Evolutionary conservation across 2,329 filamentous ascomycete genomes (phyloP).

Genomic region (Cyanodermella asteris): DNA sequence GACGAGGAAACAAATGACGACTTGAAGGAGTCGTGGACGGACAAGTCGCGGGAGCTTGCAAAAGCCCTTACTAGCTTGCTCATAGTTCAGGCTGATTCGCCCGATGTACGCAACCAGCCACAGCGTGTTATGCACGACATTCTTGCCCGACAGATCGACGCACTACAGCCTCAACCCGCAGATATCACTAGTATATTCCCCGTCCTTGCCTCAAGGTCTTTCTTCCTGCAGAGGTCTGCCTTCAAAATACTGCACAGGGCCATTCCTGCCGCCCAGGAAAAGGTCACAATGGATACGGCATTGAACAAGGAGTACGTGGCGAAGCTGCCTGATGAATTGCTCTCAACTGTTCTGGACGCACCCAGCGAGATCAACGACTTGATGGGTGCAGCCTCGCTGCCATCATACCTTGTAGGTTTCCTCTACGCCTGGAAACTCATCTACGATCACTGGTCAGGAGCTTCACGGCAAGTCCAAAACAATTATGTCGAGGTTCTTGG

Average conservation of each 20-base stretch:
- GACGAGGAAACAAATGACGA: constrained; percentile 73
- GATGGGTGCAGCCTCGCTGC: constrained; percentile 40
- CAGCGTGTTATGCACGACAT: constrained; percentile 54
- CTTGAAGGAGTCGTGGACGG: constrained; percentile 49
- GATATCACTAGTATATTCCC: constrained; percentile 42
- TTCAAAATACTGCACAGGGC: constrained; percentile 61
- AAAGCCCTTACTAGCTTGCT: constrained; percentile 41
- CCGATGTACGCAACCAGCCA: constrained; percentile 38
- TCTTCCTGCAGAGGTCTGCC: constrained; percentile 54
- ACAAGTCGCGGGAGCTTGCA: constrained; percentile 33
- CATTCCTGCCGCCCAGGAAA: constrained; percentile 58
- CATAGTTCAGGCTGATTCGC: constrained; percentile 20
- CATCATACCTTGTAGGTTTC: constrained; percentile 65
- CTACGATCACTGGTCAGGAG: constrained; percentile 61
- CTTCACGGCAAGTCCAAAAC: constrained; percentile 61
- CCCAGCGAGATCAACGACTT: constrained; percentile 50
- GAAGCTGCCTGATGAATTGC: constrained; percentile 58
- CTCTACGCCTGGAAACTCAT: constrained; percentile 82
- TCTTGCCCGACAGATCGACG: constrained; percentile 35
- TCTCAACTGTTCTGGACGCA: constrained; percentile 62
- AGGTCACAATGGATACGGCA: constrained; percentile 56
- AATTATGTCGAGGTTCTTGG: constrained; percentile 67
- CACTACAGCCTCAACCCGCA: not conserved
- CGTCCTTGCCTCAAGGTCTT: constrained; percentile 53
- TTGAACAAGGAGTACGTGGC: constrained; percentile 29